Conservation (phyloP, 805 yeast genomes). For the Blastobotrys terrestris region DNA sequence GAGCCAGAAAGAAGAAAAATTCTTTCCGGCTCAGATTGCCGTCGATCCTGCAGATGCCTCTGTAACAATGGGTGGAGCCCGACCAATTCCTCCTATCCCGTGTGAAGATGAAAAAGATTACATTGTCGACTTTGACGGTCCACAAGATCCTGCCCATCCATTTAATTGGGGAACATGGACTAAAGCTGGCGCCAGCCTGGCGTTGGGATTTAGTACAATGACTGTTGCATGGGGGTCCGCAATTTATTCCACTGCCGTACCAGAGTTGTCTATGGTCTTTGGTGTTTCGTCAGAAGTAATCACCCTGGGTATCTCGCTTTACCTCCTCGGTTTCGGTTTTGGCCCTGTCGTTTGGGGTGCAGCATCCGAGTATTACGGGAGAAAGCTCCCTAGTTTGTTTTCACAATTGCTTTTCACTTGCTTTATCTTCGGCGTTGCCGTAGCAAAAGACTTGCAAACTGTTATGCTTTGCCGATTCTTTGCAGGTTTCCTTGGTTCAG, state of each 20-base stretch:
- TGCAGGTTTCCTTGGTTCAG: slow-evolving; percentile 72
- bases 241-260: slow-evolving; percentile 55
- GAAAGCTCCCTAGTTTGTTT: slow-evolving; percentile 51
- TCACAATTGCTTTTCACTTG: slow-evolving; percentile 47
- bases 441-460: slow-evolving; percentile 67
- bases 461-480: slow-evolving; percentile 69
- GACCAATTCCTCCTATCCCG: neutral
- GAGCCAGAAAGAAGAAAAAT: neutral
- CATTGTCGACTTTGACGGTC: slow-evolving; percentile 60
- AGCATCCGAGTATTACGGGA: slow-evolving; percentile 63
- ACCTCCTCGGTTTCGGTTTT: slow-evolving; percentile 76
- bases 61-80: neutral
- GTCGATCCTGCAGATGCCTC: neutral
- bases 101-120: neutral
- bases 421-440: slow-evolving; percentile 64
- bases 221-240: slow-evolving; percentile 63
- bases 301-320: slow-evolving; percentile 64
- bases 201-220: slow-evolving; percentile 41
- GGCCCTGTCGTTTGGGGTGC: slow-evolving; percentile 86
- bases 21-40: neutral
- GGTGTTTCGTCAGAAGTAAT: slow-evolving; percentile 52
- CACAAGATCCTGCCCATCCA: slow-evolving; percentile 73
- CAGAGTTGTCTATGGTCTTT: slow-evolving; percentile 40
- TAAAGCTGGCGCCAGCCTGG: slow-evolving; percentile 36
- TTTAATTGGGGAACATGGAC: slow-evolving; percentile 61